These are phyloP conservation scores for Arctostaphylos glauca DNA, from an alignment of 148 eudicot species.

Conservation along the genomic window DNA sequence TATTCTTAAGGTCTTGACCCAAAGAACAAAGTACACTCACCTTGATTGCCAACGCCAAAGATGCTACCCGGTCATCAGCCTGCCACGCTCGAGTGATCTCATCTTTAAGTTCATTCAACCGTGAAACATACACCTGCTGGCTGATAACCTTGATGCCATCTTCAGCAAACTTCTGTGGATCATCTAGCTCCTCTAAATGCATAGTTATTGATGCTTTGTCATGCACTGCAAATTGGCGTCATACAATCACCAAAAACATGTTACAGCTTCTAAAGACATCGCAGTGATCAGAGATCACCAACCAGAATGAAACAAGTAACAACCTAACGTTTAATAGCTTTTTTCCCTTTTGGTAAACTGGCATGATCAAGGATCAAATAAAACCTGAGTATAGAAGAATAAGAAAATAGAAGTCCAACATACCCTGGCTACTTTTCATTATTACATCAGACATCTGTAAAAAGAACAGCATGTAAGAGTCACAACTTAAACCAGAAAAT, in stretches of 20 bases:
- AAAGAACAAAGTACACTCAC: conserved; percentile 26
- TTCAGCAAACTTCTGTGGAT: conserved; percentile 41
- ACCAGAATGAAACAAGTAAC: neutral
- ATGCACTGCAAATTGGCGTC: conserved; percentile 32
- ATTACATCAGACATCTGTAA: conserved; percentile 38
- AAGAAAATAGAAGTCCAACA: conserved; percentile 19
- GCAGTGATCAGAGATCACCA: neutral
- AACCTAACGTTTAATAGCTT: neutral
- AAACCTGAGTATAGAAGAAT: conserved; percentile 4
- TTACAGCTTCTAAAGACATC: neutral
- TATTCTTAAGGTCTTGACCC: neutral
- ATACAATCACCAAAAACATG: conserved; percentile 5
- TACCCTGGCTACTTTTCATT: conserved; percentile 48
- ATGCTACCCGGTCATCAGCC: conserved; percentile 58
- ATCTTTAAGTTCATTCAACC: conserved; percentile 54
- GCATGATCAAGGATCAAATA: neutral
- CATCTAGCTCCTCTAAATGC: conserved; percentile 59
- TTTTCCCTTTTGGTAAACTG: neutral
- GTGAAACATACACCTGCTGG: conserved; percentile 56
- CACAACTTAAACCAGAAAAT: conserved; percentile 14
- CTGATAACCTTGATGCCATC: conserved; percentile 43
- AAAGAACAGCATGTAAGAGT: neutral
- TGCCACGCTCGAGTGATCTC: conserved; percentile 59
- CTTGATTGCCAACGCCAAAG: conserved; percentile 68
- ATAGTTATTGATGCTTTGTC: conserved; percentile 39